These are phyloP conservation scores for Synchytrium microbalum DNA, from an alignment of 371 early-diverging fungal species.

Conservation along the genomic window DNA sequence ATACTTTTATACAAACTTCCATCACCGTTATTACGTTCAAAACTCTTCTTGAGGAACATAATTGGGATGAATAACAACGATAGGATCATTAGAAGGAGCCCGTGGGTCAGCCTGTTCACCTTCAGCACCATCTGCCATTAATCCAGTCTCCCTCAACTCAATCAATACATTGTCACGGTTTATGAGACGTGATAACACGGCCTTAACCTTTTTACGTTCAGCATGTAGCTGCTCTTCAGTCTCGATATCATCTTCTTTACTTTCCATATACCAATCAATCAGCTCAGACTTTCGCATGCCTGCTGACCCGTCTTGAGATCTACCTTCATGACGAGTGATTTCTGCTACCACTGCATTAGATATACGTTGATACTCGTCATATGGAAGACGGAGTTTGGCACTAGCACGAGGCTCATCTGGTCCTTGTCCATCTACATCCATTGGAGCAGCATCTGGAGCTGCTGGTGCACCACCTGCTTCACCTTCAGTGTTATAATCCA, in stretches of 20 bases:
- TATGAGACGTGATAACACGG: slow-evolving; percentile 60
- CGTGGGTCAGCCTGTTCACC: not conserved
- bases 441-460: not conserved
- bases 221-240: slow-evolving; percentile 58
- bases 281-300: slow-evolving; percentile 67
- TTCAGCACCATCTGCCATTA: not conserved
- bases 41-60: slow-evolving; percentile 18
- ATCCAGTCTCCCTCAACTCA: not conserved
- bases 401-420: slow-evolving; percentile 19
- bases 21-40: not conserved
- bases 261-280: slow-evolving; percentile 72
- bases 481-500: slow-evolving; percentile 8
- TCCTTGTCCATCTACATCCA: not conserved
- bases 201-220: slow-evolving; percentile 62
- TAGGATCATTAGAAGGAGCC: slow-evolving; percentile 17
- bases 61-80: slow-evolving; percentile 34
- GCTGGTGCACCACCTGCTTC: slow-evolving; percentile 1
- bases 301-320: slow-evolving; percentile 24
- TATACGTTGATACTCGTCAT: slow-evolving; percentile 74
- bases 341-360: slow-evolving; percentile 59
- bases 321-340: slow-evolving; percentile 41
- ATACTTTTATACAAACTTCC: no score
- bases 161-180: slow-evolving; percentile 15
- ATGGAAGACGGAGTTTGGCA: slow-evolving; percentile 43
- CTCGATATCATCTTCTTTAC: slow-evolving; percentile 56